A percentile compares a stretch with the other conserved stretches of the same genome.
phyloP scores from a whole-genome alignment of 2,329 filamentous ascomycete genomes.

The Helminthosporium solani region DNA sequence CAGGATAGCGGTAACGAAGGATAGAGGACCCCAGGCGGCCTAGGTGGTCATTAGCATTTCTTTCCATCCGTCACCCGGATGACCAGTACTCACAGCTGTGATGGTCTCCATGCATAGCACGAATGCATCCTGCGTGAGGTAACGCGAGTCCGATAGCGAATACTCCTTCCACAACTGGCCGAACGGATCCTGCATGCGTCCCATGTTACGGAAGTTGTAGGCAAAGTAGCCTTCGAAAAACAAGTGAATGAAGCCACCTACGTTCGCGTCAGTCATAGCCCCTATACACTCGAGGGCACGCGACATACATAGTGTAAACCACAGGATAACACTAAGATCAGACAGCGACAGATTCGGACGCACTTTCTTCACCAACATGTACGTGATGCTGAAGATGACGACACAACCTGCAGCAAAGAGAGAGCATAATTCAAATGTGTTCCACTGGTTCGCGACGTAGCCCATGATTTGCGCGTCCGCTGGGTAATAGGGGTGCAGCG shows the following conservation, averaged over 20 bases:
- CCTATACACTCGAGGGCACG: conserved; percentile 2
- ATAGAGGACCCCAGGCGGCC: conserved; percentile 63
- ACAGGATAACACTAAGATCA: conserved; percentile 65
- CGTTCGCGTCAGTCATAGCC: neutral
- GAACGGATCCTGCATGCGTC: conserved; percentile 68
- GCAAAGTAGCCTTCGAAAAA: conserved; percentile 88
- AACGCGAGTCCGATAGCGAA: conserved; percentile 80
- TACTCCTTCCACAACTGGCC: conserved; percentile 95
- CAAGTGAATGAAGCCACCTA: conserved; percentile 70
- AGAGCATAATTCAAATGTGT: conserved; percentile 59
- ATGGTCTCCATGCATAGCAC: conserved; percentile 86
- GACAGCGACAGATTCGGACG: conserved; percentile 54
- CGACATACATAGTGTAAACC: conserved; percentile 73
- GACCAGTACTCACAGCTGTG: conserved; percentile 62
- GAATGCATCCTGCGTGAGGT: conserved; percentile 74
- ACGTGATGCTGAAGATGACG: conserved; percentile 59
- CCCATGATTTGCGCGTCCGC: conserved; percentile 60
- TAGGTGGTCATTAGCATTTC: conserved; percentile 25
- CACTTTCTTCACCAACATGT: conserved; percentile 53
- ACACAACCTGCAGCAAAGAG: conserved; percentile 60
- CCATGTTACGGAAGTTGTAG: conserved; percentile 65
- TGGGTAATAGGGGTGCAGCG: conserved; percentile 71
- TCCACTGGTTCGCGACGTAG: conserved; percentile 67
- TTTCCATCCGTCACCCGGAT: too few species aligned
- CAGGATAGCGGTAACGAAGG: conserved; percentile 56